A percentile compares a stretch with the other conserved stretches of the same genome.
These are phyloP conservation scores for Lachancea dasiensis DNA, from an alignment of 805 yeast species.

Conservation along the genomic window DNA sequence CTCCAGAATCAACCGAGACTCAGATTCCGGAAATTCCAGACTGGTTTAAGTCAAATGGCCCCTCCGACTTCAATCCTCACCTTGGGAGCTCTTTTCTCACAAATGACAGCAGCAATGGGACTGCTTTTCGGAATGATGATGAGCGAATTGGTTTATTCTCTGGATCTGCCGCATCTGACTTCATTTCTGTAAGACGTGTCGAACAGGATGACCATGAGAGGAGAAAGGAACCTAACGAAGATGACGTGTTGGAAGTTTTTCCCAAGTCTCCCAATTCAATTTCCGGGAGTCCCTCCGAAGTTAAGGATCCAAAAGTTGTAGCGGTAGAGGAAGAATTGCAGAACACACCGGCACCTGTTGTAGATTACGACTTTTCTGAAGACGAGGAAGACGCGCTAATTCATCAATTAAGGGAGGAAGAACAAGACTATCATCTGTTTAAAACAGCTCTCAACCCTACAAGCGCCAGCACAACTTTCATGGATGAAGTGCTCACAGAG, in stretches of 20 bases:
- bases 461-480: slow-evolving; percentile 19
- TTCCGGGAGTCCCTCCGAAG: too few relatives aligned
- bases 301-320: slow-evolving; percentile 1
- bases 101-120: slow-evolving; percentile 8
- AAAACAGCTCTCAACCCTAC: slow-evolving; percentile 36
- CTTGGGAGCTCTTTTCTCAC: slow-evolving; percentile 17
- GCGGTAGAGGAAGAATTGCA: background rate
- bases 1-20: background rate
- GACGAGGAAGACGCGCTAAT: slow-evolving; percentile 69
- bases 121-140: slow-evolving; percentile 21
- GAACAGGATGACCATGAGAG: slow-evolving; percentile 21
- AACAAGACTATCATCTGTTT: slow-evolving; percentile 63
- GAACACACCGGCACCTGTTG: slow-evolving; percentile 11
- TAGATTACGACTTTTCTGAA: slow-evolving; percentile 66
- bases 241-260: slow-evolving; percentile 20
- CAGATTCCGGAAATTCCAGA: slow-evolving; percentile 30
- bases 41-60: slow-evolving; percentile 25
- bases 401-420: slow-evolving; percentile 62
- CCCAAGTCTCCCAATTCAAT: too few relatives aligned
- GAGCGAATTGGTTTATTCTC: slow-evolving; percentile 16
- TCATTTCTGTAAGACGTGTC: slow-evolving; percentile 1
- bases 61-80: slow-evolving; percentile 17
- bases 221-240: slow-evolving; percentile 17
- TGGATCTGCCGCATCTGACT: slow-evolving; percentile 18
- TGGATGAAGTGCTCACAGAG: slow-evolving; percentile 47